Evolutionary conservation across 164 flowering plant genomes (phyloP).

Genomic region (Saururus chinensis): DNA sequence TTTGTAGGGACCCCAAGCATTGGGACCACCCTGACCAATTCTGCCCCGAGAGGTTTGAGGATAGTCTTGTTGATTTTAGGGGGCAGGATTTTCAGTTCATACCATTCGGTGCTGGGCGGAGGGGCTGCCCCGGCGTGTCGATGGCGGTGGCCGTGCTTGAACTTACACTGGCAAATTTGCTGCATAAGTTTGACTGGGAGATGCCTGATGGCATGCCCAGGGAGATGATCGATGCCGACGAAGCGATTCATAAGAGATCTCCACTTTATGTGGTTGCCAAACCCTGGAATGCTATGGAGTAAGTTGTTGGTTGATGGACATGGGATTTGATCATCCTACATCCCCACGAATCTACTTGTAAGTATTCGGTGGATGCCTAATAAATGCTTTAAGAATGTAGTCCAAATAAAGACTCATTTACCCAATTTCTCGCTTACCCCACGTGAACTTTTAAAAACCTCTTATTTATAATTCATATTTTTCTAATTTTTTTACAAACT

Average conservation of each 20-base stretch:
- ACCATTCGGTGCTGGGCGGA: conserved; percentile 6
- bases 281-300: neutral
- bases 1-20: neutral
- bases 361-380: too few relatives aligned
- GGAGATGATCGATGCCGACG: neutral
- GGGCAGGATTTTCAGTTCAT: conserved; percentile 1
- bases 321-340: too few relatives aligned
- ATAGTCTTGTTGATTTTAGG: conserved; percentile 1
- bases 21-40: conserved; percentile 5
- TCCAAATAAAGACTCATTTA: too few relatives aligned
- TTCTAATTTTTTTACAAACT: too few relatives aligned
- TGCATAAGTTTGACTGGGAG: conserved; percentile 3
- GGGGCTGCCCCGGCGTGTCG: conserved; percentile 2
- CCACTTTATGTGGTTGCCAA: neutral
- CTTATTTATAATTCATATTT: too few relatives aligned
- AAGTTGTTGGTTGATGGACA: too few relatives aligned
- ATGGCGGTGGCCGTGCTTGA: neutral
- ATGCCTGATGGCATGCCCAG: neutral
- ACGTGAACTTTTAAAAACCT: too few relatives aligned
- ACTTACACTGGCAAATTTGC: conserved; percentile 5
- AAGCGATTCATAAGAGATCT: neutral
- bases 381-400: too few relatives aligned
- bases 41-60: conserved; percentile 2
- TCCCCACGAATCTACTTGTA: too few relatives aligned
- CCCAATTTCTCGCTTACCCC: too few relatives aligned